phyloP scores from a whole-genome alignment of 352 stramenopile species.

The Phytophthora megakarya region DNA sequence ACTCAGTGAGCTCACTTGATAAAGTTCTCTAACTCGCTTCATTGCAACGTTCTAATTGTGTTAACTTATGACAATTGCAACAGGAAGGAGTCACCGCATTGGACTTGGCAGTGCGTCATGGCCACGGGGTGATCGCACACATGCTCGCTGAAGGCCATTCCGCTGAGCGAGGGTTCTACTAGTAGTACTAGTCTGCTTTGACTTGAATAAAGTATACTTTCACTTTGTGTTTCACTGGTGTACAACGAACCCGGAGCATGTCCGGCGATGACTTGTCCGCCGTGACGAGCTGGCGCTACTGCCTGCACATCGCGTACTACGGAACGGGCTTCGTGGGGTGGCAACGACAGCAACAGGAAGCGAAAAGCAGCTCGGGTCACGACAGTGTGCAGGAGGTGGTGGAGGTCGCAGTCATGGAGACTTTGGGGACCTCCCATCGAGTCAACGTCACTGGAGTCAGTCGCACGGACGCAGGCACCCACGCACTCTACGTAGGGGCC shows the following conservation, averaged over 20 bases:
- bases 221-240: constrained; percentile 23
- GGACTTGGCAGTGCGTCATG: constrained; percentile 68
- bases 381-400: constrained; percentile 83
- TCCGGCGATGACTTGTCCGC: constrained; percentile 3
- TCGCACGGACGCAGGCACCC: constrained; percentile 81
- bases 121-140: constrained; percentile 59
- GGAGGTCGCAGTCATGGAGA: constrained; percentile 66
- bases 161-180: constrained; percentile 65
- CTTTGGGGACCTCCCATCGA: constrained; percentile 46
- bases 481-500: constrained; percentile 76
- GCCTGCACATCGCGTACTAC: constrained; percentile 79
- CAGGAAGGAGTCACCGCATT: constrained; percentile 73
- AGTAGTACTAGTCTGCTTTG: constrained; percentile 9
- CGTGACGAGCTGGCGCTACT: constrained; percentile 51
- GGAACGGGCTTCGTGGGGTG: constrained; percentile 79
- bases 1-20: constrained; percentile 35
- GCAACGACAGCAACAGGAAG: constrained; percentile 78
- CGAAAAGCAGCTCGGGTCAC: constrained; percentile 51
- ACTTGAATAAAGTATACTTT: constrained; percentile 35
- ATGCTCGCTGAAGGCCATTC: constrained; percentile 67
- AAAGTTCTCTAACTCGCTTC: background rate
- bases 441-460: constrained; percentile 87
- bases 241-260: constrained; percentile 2
- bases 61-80: background rate
- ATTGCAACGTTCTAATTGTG: constrained; percentile 4